Evolutionary conservation across 2,329 filamentous ascomycete genomes (phyloP).

Genomic region (Aurifilum marmelostoma): DNA sequence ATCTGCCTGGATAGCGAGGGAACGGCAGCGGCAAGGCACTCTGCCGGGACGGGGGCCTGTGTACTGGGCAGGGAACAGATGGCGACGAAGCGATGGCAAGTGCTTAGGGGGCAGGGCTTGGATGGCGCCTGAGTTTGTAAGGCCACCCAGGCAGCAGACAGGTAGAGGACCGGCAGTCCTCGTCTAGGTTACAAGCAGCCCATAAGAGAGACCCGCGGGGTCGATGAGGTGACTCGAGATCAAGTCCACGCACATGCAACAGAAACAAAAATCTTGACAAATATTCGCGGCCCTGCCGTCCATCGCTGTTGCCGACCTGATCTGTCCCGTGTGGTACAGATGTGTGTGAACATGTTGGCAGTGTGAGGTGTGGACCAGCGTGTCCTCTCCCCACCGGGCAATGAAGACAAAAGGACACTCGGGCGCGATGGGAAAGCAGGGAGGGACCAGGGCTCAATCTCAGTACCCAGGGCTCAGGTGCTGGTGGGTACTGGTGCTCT

Average conservation of each 20-base stretch:
- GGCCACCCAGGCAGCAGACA: neutral
- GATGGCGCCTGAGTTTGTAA: neutral
- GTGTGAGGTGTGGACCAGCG: neutral
- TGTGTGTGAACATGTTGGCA: constrained; percentile 2
- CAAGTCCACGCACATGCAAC: neutral
- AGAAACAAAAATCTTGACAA: neutral
- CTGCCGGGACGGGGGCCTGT: constrained; percentile 10
- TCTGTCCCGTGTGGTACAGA: neutral
- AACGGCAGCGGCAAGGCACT: constrained; percentile 26
- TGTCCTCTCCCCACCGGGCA: constrained; percentile 6
- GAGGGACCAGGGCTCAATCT: neutral
- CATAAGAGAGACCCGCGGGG: constrained; percentile 15
- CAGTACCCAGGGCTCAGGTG: constrained; percentile 2
- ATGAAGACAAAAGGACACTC: constrained; percentile 7
- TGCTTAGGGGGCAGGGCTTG: neutral
- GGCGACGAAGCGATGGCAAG: constrained; percentile 19
- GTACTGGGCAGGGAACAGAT: constrained; percentile 11
- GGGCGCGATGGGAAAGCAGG: neutral
- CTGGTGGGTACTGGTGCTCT: neutral
- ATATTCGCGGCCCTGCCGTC: neutral
- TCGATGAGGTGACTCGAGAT: neutral
- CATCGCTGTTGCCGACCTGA: constrained; percentile 1
- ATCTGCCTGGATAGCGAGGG: constrained; percentile 10
- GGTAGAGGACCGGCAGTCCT: neutral
- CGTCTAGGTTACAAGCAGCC: neutral